Conservation (phyloP, 129 eudicot genomes). For the Flaveria brownii region DNA sequence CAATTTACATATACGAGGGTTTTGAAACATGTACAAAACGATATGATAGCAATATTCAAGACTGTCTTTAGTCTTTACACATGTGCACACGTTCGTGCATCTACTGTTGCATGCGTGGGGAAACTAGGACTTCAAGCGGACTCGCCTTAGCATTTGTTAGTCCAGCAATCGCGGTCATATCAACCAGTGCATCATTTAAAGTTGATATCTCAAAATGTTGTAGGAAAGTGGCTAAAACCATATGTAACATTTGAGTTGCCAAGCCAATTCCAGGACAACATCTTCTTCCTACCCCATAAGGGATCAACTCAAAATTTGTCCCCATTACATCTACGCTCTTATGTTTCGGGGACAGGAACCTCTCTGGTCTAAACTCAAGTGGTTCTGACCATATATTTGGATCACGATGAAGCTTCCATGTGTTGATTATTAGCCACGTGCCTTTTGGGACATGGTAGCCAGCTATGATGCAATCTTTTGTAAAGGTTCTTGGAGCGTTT, state of each 20-base stretch:
- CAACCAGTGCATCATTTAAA: background rate
- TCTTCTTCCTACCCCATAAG: conserved; percentile 8
- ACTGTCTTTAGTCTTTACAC: background rate
- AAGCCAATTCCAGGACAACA: background rate
- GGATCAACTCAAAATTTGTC: background rate
- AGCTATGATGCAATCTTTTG: background rate
- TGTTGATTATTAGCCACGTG: background rate
- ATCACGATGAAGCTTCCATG: background rate
- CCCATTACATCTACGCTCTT: background rate
- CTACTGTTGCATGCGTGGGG: background rate
- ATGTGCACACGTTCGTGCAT: background rate
- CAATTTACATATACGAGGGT: background rate
- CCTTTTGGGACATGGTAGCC: conserved; percentile 1
- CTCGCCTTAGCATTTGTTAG: background rate
- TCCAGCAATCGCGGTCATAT: background rate
- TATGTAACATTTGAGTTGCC: background rate
- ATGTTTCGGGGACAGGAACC: background rate
- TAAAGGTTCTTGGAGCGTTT: background rate
- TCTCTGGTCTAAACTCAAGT: background rate
- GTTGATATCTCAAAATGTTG: background rate
- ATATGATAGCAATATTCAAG: background rate
- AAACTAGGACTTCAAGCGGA: background rate
- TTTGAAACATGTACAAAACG: background rate
- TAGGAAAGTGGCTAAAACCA: background rate
- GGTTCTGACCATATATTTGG: background rate